Evolutionary conservation across 202 grass and related monocot species (phyloP).

Genomic region (Cymbopogon flexuosus): DNA sequence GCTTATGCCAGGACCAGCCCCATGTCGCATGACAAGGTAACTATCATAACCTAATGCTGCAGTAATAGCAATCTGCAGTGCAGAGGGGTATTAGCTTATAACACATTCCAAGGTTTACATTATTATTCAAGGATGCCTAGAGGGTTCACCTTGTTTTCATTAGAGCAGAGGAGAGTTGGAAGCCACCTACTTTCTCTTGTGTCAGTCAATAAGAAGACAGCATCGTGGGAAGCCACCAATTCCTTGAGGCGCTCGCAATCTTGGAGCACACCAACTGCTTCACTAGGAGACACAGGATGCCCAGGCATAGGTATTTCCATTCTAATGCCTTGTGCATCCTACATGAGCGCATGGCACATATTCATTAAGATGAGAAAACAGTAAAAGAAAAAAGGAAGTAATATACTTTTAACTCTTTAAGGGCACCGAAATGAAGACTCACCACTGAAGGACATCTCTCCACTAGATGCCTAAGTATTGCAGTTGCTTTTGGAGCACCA

Average conservation of each 20-base stretch:
- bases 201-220: constrained; percentile 83
- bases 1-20: constrained; percentile 56
- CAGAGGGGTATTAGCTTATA: constrained; percentile 27
- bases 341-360: constrained; percentile 20
- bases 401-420: not conserved
- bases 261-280: constrained; percentile 51
- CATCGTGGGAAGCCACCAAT: constrained; percentile 75
- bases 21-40: constrained; percentile 95
- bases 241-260: constrained; percentile 51
- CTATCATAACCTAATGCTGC: constrained; percentile 93
- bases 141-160: constrained; percentile 68
- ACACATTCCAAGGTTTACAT: constrained; percentile 2
- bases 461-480: constrained; percentile 59
- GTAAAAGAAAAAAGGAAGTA: not conserved
- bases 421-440: constrained; percentile 18
- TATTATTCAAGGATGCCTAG: constrained; percentile 16
- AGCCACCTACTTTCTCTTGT: constrained; percentile 98
- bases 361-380: not conserved
- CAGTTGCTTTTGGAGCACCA: constrained; percentile 52
- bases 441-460: constrained; percentile 67
- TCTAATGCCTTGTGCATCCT: constrained; percentile 59
- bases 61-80: constrained; percentile 79
- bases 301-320: constrained; percentile 97
- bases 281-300: constrained; percentile 63
- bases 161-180: constrained; percentile 73